Evolutionary conservation across 2,329 filamentous ascomycete genomes (phyloP), one percentile per base, ranked within the genome.

Genomic region (Xylariaceae sp.): DNA sequence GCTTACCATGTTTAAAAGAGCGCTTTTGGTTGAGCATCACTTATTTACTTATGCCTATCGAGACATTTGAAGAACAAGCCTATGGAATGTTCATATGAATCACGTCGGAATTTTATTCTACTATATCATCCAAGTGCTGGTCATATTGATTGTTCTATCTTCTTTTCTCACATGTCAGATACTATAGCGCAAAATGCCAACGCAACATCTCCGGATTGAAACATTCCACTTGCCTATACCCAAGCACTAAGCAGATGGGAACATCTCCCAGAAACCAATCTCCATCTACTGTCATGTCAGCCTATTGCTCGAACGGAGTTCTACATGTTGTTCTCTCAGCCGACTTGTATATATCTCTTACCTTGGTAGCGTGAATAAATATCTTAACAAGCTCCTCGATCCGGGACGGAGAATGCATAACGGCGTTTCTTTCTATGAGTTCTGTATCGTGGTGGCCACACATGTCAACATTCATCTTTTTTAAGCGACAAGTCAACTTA

Each of bases 301-400:
- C 50, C 48, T n/a, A 8, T 36, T 44, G 16, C 17, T 16, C 19
- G 26, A 31, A 47, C 52, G 7, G n/a, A 11, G 26, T 45, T 41
- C 33, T 5, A 14, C n/a, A 36, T 16, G 9, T n/a, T 4, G 12
- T 21, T 23, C 26, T 11, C n/a, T 16, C 2, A 21, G n/a, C 36
- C 33, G n/a, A n/a, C n/a, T 26, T 28, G 6, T 24, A 39, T 28
- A 46, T 9, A 3, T 46, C 16, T 70, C 82, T 75, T 73, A 91
- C 90, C 79, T 88, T 90, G 14, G 92, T 96, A n/a, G 89, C 91
- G 65, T 92, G 89, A 43, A 92, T 85, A 69, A 97, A 97, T 47
- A 97, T 91, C 63, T 84, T 81, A 41, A 94, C 86, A 46, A 98
- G 76, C 70, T 96, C 89, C 66, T 96, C 92, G 56, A 97, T 84